Base-by-base conservation (phyloP, 768 basidiomycete genomes). In the Tephrocybe sp. region DNA sequence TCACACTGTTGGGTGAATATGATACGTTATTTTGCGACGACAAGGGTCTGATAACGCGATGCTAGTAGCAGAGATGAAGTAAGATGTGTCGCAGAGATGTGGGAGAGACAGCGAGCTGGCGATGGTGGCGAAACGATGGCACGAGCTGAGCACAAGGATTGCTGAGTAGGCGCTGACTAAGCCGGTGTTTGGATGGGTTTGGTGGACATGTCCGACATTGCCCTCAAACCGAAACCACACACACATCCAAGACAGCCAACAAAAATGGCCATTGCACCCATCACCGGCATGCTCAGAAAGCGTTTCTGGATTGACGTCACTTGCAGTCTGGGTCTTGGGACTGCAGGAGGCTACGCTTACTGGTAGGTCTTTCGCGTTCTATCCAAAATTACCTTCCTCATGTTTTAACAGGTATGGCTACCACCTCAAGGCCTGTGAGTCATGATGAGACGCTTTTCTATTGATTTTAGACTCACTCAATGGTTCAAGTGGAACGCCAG, bases 251-350 rank as follows among this genome's bases (percentile, higher is more conserved):
- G 26, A 49, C 55, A 47, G 42, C 52, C 26, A 39, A 61, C 54
- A 48, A 45, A 65, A 65, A 92, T 92, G 89, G 68, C 89, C 64
- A 87, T 96, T 67, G 86, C 90, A 55, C 92, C 93, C 60, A 93
- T 96, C 70, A 89, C 89, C 45, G 93, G 93, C 68, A 92, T 83
- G 74, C 88, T 95, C 73, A 89, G 93, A 75, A 96, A 95, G 73
- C 78, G 84, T 62, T 83, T 95, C 71, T 90, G 90, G 83, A 82
- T 92, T 55, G 94, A 97, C 66, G 60, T 96, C 55, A 76, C 82
- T 41, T 75, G 81, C 61, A 79, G 82, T 34, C 65, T 95, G 39
- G 92, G 89, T 59, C 80, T 96, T 45, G 93, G 92, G 22, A 57
- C 85, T 48, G 74, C 82, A 42, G 74, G 78, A 10, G 92, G 81